Base-by-base conservation (phyloP, 2,329 filamentous ascomycete species). In the Juglanconis oblonga region DNA sequence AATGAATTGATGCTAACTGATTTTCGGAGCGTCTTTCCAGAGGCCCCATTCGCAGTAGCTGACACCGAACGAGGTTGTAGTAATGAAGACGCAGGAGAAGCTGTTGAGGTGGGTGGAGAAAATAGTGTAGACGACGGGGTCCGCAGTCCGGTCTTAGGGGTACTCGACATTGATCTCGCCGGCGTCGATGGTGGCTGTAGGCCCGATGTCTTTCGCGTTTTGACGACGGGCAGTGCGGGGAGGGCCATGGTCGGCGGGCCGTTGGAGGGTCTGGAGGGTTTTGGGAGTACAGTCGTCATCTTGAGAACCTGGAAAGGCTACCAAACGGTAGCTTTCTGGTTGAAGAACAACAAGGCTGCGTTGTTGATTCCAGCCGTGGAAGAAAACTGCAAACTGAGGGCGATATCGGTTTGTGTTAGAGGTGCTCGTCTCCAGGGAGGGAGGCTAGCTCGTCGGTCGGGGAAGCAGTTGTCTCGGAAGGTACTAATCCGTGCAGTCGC, bases 1-100 rank as follows among this genome's bases (percentile, higher is more conserved):
- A 98, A 97, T 1, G 92, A 88, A 71, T 93, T 94, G 70, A 97
- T 96, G 80, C 93, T 97, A 69, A 96, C 89, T 1, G 90, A 90
- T 75, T 96, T 96, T 64, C 92, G 87, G 58, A 97, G 75, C 1
- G 87, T 86, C 73, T 88, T 93, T 24, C 45, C 45, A 32, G 86
- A 85, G 5, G 84, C 78, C 36, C 78, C 78, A 63, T 84, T 87
- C 13, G 86, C 75, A 40, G 78, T 79, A 8, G 55, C 32, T 8
- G 85, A 80, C 5, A 80, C 74, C 2, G 82, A 79, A 61, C 83
- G 84, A 17, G 84, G 77, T 14, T 84, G 79, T 5, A 85, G 82
- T 10, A 88, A 74, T 53, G 80, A 78, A 5, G 82, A 80, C 9
- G 78, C 79, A 6, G 83, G 77, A 40, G 24, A 24, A 24, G 80